Evolutionary conservation across 805 yeast species (phyloP).

Genomic region (Lachancea sp.): DNA sequence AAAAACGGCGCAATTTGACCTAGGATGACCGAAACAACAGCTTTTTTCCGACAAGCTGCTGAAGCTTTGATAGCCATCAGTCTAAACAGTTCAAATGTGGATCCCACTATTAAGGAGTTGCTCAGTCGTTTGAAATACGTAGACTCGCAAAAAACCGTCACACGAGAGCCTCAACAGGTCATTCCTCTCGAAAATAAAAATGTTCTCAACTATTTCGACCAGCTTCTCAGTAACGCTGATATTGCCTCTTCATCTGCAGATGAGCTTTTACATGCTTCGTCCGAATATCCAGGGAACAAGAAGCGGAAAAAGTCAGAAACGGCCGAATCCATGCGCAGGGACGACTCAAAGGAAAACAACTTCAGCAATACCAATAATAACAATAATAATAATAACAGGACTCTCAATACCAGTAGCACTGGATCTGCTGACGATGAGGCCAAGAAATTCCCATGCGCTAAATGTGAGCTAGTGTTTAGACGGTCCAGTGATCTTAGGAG

Average conservation of each 20-base stretch:
- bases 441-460: conserved; percentile 49
- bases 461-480: conserved; percentile 58
- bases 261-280: neutral
- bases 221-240: conserved; percentile 6
- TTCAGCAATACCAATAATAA: too few relatives aligned
- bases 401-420: neutral
- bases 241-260: neutral
- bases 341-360: neutral
- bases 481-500: conserved; percentile 65
- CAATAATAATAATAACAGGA: neutral
- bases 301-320: conserved; percentile 3
- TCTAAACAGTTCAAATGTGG: conserved; percentile 21
- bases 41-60: conserved; percentile 27
- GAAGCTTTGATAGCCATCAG: conserved; percentile 30
- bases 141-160: neutral
- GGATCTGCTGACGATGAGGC: conserved; percentile 10
- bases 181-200: conserved; percentile 9
- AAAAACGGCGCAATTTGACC: neutral
- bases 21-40: conserved; percentile 25
- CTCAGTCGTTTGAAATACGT: conserved; percentile 24
- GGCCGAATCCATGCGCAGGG: neutral
- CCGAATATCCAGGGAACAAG: neutral
- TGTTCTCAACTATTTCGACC: conserved; percentile 11
- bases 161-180: conserved; percentile 4
- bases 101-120: conserved; percentile 28